A percentile compares a stretch with the other conserved stretches of the same genome.
phyloP scores from a whole-genome alignment of 2,329 filamentous ascomycete genomes.

The Dothiorella sarmentorum region DNA sequence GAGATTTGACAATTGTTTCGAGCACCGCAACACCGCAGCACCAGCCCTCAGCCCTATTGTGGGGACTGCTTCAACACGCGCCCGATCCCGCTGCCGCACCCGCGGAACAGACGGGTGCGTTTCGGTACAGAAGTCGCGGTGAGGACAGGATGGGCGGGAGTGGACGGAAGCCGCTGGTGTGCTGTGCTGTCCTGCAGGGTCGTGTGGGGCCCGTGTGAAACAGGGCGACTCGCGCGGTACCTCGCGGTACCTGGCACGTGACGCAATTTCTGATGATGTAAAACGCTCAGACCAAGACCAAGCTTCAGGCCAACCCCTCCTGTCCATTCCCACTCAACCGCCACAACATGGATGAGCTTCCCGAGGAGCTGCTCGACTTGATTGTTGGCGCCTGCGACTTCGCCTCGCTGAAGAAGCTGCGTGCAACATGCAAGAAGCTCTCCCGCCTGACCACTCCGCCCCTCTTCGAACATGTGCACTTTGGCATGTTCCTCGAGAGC shows the following conservation, averaged over 20 bases:
- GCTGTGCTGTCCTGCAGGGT: neutral
- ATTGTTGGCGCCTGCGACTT: slow-evolving; percentile 24
- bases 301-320: slow-evolving; percentile 2
- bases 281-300: neutral
- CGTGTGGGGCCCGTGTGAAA: slow-evolving; percentile 3
- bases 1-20: neutral
- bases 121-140: neutral
- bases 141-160: too few relatives aligned
- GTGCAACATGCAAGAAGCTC: slow-evolving; percentile 22
- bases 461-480: slow-evolving; percentile 26
- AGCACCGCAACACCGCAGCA: neutral
- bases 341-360: slow-evolving; percentile 20
- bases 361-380: slow-evolving; percentile 27
- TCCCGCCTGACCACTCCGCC: slow-evolving; percentile 21
- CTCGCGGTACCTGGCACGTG: slow-evolving; percentile 10
- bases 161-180: too few relatives aligned
- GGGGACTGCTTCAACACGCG: neutral
- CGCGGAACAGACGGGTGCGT: neutral
- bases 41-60: neutral
- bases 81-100: slow-evolving; percentile 6
- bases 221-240: neutral
- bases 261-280: slow-evolving; percentile 8
- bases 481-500: slow-evolving; percentile 24
- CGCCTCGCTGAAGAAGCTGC: slow-evolving; percentile 22
- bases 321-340: neutral